Conservation (phyloP, 2,329 filamentous ascomycete species). For the Blastomyces silverae region DNA sequence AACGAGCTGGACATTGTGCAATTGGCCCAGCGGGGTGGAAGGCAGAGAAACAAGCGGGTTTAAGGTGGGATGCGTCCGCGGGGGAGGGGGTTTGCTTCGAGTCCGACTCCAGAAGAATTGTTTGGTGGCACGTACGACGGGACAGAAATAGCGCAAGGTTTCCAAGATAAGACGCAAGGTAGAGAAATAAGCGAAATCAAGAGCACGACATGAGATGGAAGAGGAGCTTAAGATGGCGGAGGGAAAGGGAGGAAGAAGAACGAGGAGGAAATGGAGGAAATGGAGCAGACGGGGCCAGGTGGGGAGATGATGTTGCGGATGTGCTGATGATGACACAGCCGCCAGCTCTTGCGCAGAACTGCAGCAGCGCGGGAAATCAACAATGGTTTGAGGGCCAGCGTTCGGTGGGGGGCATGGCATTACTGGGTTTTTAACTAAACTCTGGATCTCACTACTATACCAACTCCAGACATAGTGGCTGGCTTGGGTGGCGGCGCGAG, state of each 20-base stretch:
- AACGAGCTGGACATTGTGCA: constrained; percentile 47
- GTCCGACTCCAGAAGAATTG: background rate
- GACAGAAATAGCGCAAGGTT: background rate
- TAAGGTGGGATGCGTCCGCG: background rate
- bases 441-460: too few species aligned
- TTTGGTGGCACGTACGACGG: background rate
- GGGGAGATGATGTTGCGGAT: background rate
- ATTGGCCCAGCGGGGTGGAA: constrained; percentile 14
- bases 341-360: background rate
- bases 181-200: background rate
- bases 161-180: background rate
- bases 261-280: background rate
- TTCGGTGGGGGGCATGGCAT: background rate
- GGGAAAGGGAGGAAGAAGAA: background rate
- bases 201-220: background rate
- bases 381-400: too few species aligned
- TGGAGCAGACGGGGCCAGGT: too few species aligned
- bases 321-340: constrained; percentile 5
- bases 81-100: background rate
- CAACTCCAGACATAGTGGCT: too few species aligned
- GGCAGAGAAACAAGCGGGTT: background rate
- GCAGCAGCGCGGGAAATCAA: background rate
- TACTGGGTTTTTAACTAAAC: background rate
- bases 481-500: background rate
- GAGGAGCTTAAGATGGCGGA: background rate